phyloP scores from a whole-genome alignment of 495 filamentous ascomycete species.

The Tuber microsphaerosporum region DNA sequence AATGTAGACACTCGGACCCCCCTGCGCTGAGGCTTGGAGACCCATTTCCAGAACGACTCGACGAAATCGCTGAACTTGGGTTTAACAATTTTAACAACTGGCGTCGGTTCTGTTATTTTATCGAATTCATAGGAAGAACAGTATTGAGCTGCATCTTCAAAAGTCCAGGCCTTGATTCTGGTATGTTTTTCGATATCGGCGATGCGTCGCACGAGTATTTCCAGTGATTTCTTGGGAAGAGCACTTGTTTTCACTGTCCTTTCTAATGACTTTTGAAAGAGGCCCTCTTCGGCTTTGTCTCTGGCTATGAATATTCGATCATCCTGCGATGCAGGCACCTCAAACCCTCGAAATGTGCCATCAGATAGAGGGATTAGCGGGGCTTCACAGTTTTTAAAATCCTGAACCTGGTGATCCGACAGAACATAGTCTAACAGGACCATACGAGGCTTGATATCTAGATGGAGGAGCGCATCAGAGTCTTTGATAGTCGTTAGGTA shows the following conservation, averaged over 20 bases:
- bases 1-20: not conserved
- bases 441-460: not conserved
- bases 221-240: not conserved
- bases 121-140: constrained; percentile 23
- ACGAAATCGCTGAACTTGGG: constrained; percentile 18
- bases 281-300: constrained; percentile 8
- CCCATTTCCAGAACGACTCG: constrained; percentile 33
- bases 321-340: not conserved
- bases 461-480: constrained; percentile 4
- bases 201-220: constrained; percentile 7
- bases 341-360: constrained; percentile 22
- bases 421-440: constrained; percentile 33
- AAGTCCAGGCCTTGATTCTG: constrained; percentile 16
- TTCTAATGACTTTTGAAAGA: constrained; percentile 18
- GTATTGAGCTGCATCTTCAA: constrained; percentile 27
- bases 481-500: constrained; percentile 17
- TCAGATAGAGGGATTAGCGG: constrained; percentile 24
- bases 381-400: constrained; percentile 23
- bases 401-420: constrained; percentile 23
- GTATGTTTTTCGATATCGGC: constrained; percentile 16
- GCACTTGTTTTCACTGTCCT: constrained; percentile 16
- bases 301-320: constrained; percentile 19
- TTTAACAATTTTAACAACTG: constrained; percentile 11
- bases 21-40: not conserved
- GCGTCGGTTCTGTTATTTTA: not conserved